Conservation (phyloP, 371 early-diverging fungal species). For the Rhizopus sp. region DNA sequence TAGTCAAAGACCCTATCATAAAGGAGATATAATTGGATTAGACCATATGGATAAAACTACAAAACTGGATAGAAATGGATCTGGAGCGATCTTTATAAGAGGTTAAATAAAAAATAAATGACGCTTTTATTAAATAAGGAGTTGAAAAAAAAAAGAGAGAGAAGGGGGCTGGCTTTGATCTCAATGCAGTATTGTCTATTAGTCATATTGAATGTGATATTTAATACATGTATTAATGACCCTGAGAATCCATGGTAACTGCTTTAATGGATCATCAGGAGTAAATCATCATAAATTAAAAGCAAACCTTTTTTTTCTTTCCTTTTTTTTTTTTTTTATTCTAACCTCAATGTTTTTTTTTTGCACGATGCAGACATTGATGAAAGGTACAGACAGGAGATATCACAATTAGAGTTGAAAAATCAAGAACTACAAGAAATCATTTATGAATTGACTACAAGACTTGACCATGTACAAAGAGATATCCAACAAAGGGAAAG, state of each 20-base stretch:
- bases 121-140: not conserved
- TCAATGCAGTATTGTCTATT: no score
- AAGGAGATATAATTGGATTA: slow-evolving; percentile 61
- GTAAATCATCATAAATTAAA: no score
- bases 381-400: not conserved
- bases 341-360: slow-evolving; percentile 6
- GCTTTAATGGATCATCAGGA: no score
- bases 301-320: not conserved
- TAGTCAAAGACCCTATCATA: slow-evolving; percentile 4
- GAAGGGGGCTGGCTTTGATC: no score
- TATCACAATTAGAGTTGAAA: not conserved
- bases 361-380: not conserved
- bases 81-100: slow-evolving; percentile 57
- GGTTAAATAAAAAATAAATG: slow-evolving; percentile 31
- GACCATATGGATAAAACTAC: slow-evolving; percentile 69
- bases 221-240: no score
- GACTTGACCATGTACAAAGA: no score
- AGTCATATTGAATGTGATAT: no score
- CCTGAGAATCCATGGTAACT: no score
- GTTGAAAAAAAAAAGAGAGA: not conserved
- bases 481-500: no score
- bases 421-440: slow-evolving; percentile 6
- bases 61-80: slow-evolving; percentile 45
- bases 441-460: slow-evolving; percentile 14
- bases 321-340: not conserved